Conservation (phyloP, 1,139 yeast genomes). For the Blastobotrys ciferrii region DNA sequence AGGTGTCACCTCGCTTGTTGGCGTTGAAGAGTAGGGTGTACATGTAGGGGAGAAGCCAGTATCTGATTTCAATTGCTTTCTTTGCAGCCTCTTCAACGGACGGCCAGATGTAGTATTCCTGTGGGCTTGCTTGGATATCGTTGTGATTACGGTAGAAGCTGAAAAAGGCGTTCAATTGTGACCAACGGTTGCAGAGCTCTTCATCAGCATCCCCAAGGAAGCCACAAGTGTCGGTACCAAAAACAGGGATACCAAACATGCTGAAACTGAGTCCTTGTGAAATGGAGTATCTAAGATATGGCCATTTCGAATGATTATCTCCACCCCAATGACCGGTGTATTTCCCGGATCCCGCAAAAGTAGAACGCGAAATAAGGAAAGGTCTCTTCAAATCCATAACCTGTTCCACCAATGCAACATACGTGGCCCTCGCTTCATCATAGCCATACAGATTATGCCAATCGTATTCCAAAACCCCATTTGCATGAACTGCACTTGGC, state of each 20-base stretch:
- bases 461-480: slow-evolving; percentile 38
- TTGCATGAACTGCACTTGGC: slow-evolving; percentile 38
- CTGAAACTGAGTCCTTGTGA: slow-evolving; percentile 22
- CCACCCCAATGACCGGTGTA: slow-evolving; percentile 28
- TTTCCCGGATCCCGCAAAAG: slow-evolving; percentile 24
- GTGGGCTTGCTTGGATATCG: slow-evolving; percentile 14
- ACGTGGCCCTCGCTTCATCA: slow-evolving; percentile 18
- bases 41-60: slow-evolving; percentile 22
- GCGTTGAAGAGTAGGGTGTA: slow-evolving; percentile 23
- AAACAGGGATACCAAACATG: slow-evolving; percentile 24
- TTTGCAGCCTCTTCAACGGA: slow-evolving; percentile 21
- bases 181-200: slow-evolving; percentile 25
- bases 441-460: slow-evolving; percentile 24
- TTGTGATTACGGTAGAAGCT: slow-evolving; percentile 25
- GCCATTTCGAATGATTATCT: slow-evolving; percentile 24
- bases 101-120: slow-evolving; percentile 23
- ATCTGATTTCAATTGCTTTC: slow-evolving; percentile 20
- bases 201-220: slow-evolving; percentile 20
- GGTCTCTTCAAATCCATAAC: slow-evolving; percentile 21
- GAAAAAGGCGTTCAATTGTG: slow-evolving; percentile 24
- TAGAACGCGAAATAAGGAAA: slow-evolving; percentile 23
- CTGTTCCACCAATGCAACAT: slow-evolving; percentile 12
- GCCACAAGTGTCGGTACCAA: slow-evolving; percentile 26
- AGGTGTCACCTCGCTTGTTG: slow-evolving; percentile 21
- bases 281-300: slow-evolving; percentile 18